Base-by-base conservation (phyloP, 2,329 filamentous ascomycete species). In the Alternaria alternata region DNA sequence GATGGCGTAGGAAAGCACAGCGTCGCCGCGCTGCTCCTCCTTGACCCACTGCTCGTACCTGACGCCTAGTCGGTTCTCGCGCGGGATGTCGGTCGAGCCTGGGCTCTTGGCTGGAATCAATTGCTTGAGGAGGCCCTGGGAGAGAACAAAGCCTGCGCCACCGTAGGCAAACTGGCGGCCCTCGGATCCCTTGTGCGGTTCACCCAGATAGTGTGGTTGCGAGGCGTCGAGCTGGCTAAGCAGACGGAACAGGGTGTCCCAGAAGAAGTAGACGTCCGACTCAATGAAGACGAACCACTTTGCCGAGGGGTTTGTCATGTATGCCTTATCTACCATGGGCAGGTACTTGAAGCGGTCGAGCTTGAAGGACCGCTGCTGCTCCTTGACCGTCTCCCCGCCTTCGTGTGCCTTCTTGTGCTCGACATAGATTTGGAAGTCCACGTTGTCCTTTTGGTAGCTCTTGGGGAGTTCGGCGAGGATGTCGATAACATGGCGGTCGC, bases 271-370 rank as follows among this genome's bases (percentile, higher is more conserved):
- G 46, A 76, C 72, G 60, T 79, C 78, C 16, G 75, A 73, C 61
- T 79, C 77, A 46, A 79, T 67, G 64, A 79, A 79, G 61, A 79
- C 71, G 54, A 75, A 79, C 77, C 76, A 79, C 59, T 78, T 74
- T 41, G 72, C 75, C 48, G 71, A 70, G 24, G 76, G 76, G 49
- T 72, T 73, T 48, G 78, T 52, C 14, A 69, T 67, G 59, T 82
- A 79, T 0, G 84, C 82, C 72, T 85, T 84, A 61, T 85, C 82
- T 3, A 85, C 82, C 78, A 86, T 82, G 38, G 85, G 85, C 54
- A 87, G 77, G 71, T 86, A 87, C 73, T 87, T 87, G 83, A 84
- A 87, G 66, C 86, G 85, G 69, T 87, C 85, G 28, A 87, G 76
- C 62, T 81, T 82, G 84, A 85, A 87, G 36, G 83, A 84, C 0